These are phyloP conservation scores for Mycena crocata DNA, from an alignment of 768 basidiomycete genomes.

Conservation along the genomic window DNA sequence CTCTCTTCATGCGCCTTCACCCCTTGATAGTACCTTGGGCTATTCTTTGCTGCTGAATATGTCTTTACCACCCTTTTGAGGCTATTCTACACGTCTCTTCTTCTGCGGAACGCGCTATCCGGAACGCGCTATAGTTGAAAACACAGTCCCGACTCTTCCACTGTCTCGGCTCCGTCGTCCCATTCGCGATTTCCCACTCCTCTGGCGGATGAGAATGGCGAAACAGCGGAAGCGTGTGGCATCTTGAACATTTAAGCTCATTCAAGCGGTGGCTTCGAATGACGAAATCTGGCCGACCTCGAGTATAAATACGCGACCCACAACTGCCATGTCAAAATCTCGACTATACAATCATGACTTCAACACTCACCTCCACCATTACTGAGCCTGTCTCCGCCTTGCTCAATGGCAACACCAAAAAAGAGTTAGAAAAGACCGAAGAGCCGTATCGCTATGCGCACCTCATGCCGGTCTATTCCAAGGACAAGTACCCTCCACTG, in stretches of 20 bases:
- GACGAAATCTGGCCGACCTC: neutral
- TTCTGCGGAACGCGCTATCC: neutral
- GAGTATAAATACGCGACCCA: constrained; percentile 12
- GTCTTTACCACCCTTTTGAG: neutral
- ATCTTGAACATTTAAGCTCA: neutral
- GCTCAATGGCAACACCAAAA: constrained; percentile 9
- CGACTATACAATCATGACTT: constrained; percentile 16
- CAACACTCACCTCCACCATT: constrained; percentile 19
- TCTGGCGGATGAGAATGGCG: neutral
- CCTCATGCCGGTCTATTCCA: constrained; percentile 76
- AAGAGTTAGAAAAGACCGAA: constrained; percentile 13
- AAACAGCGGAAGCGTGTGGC: neutral
- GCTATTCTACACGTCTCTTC: neutral
- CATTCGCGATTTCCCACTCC: neutral
- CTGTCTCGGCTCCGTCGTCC: neutral
- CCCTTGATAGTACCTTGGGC: neutral
- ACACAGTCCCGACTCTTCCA: neutral
- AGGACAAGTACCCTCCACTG: constrained; percentile 73
- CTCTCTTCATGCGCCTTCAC: neutral
- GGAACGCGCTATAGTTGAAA: neutral
- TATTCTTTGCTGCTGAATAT: neutral
- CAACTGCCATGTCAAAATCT: neutral
- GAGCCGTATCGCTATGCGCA: constrained; percentile 71
- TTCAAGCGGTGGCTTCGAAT: neutral
- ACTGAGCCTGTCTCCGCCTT: constrained; percentile 5